Base-by-base conservation (phyloP, 1,284 basidiomycete species). In the Austroboletus novae-zelandiae region DNA sequence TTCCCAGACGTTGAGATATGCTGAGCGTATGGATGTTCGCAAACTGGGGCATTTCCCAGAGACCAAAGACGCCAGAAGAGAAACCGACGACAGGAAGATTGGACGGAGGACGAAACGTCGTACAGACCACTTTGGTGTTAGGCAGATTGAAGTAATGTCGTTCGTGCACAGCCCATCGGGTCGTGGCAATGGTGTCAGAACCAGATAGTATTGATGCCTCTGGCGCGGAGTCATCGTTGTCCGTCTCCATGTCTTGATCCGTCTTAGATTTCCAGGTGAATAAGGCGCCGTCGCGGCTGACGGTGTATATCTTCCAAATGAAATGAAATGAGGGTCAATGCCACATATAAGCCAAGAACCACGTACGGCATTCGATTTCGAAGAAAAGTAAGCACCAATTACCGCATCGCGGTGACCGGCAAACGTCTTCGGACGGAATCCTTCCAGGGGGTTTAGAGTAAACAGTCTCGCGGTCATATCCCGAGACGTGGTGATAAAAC, bases 1-100 rank as follows among this genome's bases (percentile, higher is more conserved):
- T 71, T 99, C 97, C 97, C 97, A 99, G 0, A 99, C 97, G 8
- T 66, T 98, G 93, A 7, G 94, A 98, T 62, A 99, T 96, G 63
- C 91, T 96, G 48, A 99, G 82, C 0, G 93, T 96, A 72, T 99
- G 97, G 48, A 99, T 81, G 56, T 92, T 93, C 27, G 86, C 84
- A 71, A 97, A 97, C 8, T 72, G 74, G 4, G 93, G 94, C 84
- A 99, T 88, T 69, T 98, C 95, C 89, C 93, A 98, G 25, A 99
- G 76, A 5, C 95, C 94, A 63, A 99, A 99, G 23, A 99, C 81
- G 23, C 97, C 97, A 5, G 86, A 89, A 1, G 92, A 93, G 74
- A 99, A 98, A 14, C 97, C 97, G 52, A 98, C 86, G 48, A 98
- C 81, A 43, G 99, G 84, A 25, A 99, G 82, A 53, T 86, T 90